phyloP scores from a whole-genome alignment of 2,329 filamentous ascomycete genomes.

The Diplodia intermedia region DNA sequence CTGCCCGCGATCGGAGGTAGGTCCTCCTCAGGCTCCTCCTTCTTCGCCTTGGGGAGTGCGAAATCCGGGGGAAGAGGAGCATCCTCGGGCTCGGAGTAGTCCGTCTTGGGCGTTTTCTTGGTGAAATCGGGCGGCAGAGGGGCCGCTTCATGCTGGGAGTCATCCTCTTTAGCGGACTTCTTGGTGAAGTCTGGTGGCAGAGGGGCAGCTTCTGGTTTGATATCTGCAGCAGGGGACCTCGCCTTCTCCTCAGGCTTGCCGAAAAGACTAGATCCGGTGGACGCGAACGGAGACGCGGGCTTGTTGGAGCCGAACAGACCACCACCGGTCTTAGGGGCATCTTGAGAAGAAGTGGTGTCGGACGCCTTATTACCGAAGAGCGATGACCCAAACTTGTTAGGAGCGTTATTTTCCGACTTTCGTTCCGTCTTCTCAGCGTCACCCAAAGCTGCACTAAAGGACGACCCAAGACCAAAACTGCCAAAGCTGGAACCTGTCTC shows the following conservation, averaged over 20 bases:
- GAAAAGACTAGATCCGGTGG: slow-evolving; percentile 8
- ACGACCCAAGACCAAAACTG: slow-evolving; percentile 66
- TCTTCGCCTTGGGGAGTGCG: slow-evolving; percentile 39
- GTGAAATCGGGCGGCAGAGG: slow-evolving; percentile 51
- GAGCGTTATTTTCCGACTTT: slow-evolving; percentile 46
- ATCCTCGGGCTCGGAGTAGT: slow-evolving; percentile 42
- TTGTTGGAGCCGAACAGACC: slow-evolving; percentile 19
- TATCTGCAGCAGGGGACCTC: slow-evolving; percentile 18
- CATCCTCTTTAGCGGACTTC: slow-evolving; percentile 36
- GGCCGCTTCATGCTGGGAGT: slow-evolving; percentile 43
- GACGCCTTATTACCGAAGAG: slow-evolving; percentile 15
- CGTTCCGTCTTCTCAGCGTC: slow-evolving; percentile 48
- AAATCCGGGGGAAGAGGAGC: slow-evolving; percentile 50
- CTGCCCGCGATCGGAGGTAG: slow-evolving; percentile 56
- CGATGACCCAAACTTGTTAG: slow-evolving; percentile 30
- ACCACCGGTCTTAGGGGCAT: slow-evolving; percentile 9
- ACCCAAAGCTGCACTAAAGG: slow-evolving; percentile 66
- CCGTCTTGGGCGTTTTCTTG: slow-evolving; percentile 34
- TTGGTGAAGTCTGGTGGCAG: slow-evolving; percentile 48
- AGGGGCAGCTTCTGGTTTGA: slow-evolving; percentile 45
- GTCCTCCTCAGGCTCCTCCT: slow-evolving; percentile 46
- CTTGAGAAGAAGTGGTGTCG: slow-evolving; percentile 2
- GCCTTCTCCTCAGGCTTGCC: slow-evolving; percentile 22
- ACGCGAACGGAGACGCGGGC: slow-evolving; percentile 10
- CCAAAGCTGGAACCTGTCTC: slow-evolving; percentile 45